A percentile compares a stretch with the other conserved stretches of the same genome.
These are phyloP conservation scores for Aspergillus nomiae DNA, from an alignment of 2,329 filamentous ascomycete species.

Conservation along the genomic window DNA sequence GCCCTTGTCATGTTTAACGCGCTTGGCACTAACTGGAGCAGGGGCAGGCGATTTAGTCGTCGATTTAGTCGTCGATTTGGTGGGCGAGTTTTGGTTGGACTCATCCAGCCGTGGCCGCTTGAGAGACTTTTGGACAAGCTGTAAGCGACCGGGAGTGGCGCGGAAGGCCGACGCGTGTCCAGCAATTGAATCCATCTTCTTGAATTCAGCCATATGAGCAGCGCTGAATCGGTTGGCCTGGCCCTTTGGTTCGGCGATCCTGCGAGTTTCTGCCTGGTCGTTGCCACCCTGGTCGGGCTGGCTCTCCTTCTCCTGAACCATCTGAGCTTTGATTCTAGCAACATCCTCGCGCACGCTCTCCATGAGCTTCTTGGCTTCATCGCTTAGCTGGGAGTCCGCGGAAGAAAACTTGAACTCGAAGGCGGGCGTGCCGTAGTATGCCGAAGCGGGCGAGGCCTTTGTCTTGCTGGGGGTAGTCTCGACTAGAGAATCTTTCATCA, in stretches of 20 bases:
- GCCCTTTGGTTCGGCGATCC: slow-evolving; percentile 77
- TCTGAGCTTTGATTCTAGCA: slow-evolving; percentile 67
- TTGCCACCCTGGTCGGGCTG: slow-evolving; percentile 50
- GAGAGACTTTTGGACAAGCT: slow-evolving; percentile 44
- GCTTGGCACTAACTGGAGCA: slow-evolving; percentile 62
- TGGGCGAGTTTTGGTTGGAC: slow-evolving; percentile 43
- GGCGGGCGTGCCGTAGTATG: slow-evolving; percentile 44
- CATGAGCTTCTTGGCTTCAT: slow-evolving; percentile 60
- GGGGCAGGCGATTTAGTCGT: slow-evolving; percentile 20
- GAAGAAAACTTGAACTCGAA: slow-evolving; percentile 51
- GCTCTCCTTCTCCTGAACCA: slow-evolving; percentile 63
- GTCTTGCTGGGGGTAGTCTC: slow-evolving; percentile 48
- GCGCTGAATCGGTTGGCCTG: slow-evolving; percentile 80
- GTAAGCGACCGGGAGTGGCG: slow-evolving; percentile 47
- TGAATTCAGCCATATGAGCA: slow-evolving; percentile 83
- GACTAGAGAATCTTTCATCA: slow-evolving; percentile 30
- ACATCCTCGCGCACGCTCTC: slow-evolving; percentile 72
- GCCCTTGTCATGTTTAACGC: slow-evolving; percentile 65
- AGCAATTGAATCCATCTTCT: slow-evolving; percentile 96
- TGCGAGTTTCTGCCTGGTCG: slow-evolving; percentile 56
- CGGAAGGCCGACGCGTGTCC: slow-evolving; percentile 77
- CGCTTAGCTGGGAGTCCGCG: slow-evolving; percentile 48
- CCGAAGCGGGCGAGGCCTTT: slow-evolving; percentile 33
- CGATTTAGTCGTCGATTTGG: slow-evolving; percentile 32
- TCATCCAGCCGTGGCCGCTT: slow-evolving; percentile 66